These are phyloP conservation scores for Sporobolomyces phaffii DNA, from an alignment of 768 basidiomycete genomes.

Conservation along the genomic window DNA sequence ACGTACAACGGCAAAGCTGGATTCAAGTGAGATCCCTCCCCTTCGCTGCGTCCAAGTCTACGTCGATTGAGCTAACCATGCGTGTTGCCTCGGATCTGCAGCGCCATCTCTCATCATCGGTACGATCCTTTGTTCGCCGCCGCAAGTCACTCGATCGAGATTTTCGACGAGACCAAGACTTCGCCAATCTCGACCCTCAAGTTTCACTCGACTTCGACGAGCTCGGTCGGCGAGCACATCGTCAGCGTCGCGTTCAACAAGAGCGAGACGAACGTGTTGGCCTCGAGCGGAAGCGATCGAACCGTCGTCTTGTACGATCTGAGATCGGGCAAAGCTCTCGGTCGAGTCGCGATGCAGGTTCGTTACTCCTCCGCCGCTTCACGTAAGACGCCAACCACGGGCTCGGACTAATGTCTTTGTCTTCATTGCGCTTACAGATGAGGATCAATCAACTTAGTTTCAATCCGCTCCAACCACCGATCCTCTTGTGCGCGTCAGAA, in stretches of 20 bases:
- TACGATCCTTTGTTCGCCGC: conserved; percentile 86
- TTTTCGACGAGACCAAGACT: conserved; percentile 94
- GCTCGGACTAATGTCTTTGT: no score
- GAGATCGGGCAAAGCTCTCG: conserved; percentile 90
- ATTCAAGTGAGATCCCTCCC: conserved; percentile 64
- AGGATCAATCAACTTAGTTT: conserved; percentile 81
- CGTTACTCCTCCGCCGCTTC: conserved; percentile 30
- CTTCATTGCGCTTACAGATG: conserved; percentile 67
- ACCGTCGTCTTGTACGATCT: conserved; percentile 96
- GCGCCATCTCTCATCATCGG: conserved; percentile 89
- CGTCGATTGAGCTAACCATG: no score
- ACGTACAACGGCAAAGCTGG: conserved; percentile 78
- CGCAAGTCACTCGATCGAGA: conserved; percentile 83
- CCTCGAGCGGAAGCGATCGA: conserved; percentile 86
- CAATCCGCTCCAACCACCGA: conserved; percentile 93
- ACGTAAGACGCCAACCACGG: no score
- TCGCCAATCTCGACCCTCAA: conserved; percentile 37
- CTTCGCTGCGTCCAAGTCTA: no score
- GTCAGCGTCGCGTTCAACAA: conserved; percentile 84
- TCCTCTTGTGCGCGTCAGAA: conserved; percentile 88
- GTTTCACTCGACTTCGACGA: conserved; percentile 61
- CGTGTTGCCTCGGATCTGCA: conserved; percentile 45
- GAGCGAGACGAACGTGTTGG: conserved; percentile 88
- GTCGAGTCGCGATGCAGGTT: conserved; percentile 82
- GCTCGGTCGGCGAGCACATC: conserved; percentile 80